Evolutionary conservation across 768 basidiomycete genomes (phyloP).

Genomic region (Sutorius australiensis): DNA sequence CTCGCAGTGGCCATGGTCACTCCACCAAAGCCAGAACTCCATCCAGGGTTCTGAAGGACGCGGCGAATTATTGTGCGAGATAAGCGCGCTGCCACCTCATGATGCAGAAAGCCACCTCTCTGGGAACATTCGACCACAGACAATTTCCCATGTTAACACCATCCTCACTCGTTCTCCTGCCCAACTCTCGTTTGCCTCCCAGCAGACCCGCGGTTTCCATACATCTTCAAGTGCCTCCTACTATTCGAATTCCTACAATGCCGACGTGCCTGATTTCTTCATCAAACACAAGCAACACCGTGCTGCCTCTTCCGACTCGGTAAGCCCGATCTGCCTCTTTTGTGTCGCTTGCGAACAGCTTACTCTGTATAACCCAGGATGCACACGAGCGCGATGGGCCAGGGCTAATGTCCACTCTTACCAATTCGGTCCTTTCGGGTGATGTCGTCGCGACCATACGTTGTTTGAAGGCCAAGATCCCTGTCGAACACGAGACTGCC

Average conservation of each 20-base stretch:
- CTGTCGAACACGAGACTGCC: conserved; percentile 21
- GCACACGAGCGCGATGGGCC: conserved; percentile 1
- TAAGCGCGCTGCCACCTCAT: background rate
- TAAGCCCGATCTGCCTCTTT: background rate
- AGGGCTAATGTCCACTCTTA: conserved; percentile 25
- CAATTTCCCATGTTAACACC: background rate
- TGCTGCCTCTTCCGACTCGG: background rate
- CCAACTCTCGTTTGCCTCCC: background rate
- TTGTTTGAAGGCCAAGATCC: conserved; percentile 26
- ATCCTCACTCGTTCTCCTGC: background rate
- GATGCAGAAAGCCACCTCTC: too few species aligned
- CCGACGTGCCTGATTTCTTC: conserved; percentile 27
- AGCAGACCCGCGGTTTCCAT: conserved; percentile 24
- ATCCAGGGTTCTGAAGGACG: background rate
- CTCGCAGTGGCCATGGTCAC: background rate
- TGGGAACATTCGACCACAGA: background rate
- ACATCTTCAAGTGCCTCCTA: conserved; percentile 14
- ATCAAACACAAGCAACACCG: conserved; percentile 26
- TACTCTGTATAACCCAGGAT: background rate
- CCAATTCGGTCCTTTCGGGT: conserved; percentile 17
- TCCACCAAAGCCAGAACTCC: background rate
- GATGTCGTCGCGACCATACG: conserved; percentile 29
- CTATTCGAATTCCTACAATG: conserved; percentile 28
- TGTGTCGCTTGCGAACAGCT: background rate
- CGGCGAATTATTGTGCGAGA: background rate